phyloP scores from a whole-genome alignment of 495 filamentous ascomycete species.

The Penicillium salamii region DNA sequence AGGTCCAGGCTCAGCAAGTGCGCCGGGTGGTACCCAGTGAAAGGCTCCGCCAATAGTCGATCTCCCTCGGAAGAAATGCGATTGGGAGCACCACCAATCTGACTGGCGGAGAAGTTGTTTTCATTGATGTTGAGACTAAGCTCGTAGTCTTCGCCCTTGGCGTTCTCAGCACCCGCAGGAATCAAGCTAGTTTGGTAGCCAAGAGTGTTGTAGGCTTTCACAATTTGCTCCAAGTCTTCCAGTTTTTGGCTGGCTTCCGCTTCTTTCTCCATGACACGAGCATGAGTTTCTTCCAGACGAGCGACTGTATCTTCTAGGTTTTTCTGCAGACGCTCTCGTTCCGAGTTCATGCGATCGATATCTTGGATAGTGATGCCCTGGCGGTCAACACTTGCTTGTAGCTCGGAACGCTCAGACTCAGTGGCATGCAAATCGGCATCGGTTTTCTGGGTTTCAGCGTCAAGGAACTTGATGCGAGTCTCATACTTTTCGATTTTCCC shows the following conservation, averaged over 20 bases:
- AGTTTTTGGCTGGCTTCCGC: conserved; percentile 75
- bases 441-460: conserved; percentile 75
- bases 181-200: conserved; percentile 92
- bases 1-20: conserved; percentile 86
- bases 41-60: conserved; percentile 74
- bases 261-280: conserved; percentile 78
- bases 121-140: conserved; percentile 72
- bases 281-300: conserved; percentile 78
- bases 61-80: conserved; percentile 51
- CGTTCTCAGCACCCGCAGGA: conserved; percentile 77
- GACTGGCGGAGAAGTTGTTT: conserved; percentile 72
- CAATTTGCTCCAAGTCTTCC: conserved; percentile 80
- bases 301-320: conserved; percentile 69
- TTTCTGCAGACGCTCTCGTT: conserved; percentile 86
- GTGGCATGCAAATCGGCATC: conserved; percentile 72
- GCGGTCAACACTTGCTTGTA: conserved; percentile 82
- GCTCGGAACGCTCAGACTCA: conserved; percentile 72
- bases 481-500: conserved; percentile 83
- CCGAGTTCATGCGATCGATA: conserved; percentile 97
- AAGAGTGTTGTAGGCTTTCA: conserved; percentile 87
- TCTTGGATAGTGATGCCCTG: conserved; percentile 94
- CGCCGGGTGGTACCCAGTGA: conserved; percentile 83
- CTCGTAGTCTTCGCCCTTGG: conserved; percentile 81
- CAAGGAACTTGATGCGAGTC: conserved; percentile 66
- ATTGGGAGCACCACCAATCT: conserved; percentile 56